Evolutionary conservation across 2,329 filamentous ascomycete genomes (phyloP).

Genomic region (Tolypocladium guangdongense): DNA sequence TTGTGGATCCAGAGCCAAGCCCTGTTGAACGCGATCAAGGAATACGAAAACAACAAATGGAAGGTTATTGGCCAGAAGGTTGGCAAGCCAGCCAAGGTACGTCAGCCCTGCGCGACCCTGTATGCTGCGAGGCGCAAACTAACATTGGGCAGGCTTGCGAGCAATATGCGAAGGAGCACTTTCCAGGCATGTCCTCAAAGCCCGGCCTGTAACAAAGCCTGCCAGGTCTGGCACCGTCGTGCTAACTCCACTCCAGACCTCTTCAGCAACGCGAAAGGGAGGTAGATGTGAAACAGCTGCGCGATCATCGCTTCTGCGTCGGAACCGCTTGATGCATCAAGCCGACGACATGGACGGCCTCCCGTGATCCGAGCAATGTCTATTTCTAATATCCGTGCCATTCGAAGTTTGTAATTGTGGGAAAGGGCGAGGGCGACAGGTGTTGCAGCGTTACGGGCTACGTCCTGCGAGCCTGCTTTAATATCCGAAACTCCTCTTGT

Average conservation of each 20-base stretch:
- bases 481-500: background rate
- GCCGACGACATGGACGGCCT: background rate
- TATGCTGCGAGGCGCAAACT: background rate
- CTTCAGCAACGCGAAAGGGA: slow-evolving; percentile 25
- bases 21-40: slow-evolving; percentile 87
- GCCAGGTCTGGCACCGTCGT: slow-evolving; percentile 9
- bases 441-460: background rate
- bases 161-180: slow-evolving; percentile 95
- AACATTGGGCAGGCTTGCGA: slow-evolving; percentile 33
- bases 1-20: slow-evolving; percentile 51
- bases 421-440: background rate
- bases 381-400: background rate
- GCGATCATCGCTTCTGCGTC: slow-evolving; percentile 3
- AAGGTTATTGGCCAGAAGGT: slow-evolving; percentile 95
- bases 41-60: slow-evolving; percentile 98
- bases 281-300: slow-evolving; percentile 13
- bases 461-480: background rate
- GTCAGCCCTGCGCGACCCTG: background rate
- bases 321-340: background rate
- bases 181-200: slow-evolving; percentile 39
- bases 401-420: background rate
- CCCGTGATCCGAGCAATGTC: slow-evolving; percentile 1
- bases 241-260: slow-evolving; percentile 25
- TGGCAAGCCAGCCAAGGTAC: slow-evolving; percentile 83
- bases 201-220: slow-evolving; percentile 11